Conservation (phyloP, 208 protist species). For the Perkinsela sp. region DNA sequence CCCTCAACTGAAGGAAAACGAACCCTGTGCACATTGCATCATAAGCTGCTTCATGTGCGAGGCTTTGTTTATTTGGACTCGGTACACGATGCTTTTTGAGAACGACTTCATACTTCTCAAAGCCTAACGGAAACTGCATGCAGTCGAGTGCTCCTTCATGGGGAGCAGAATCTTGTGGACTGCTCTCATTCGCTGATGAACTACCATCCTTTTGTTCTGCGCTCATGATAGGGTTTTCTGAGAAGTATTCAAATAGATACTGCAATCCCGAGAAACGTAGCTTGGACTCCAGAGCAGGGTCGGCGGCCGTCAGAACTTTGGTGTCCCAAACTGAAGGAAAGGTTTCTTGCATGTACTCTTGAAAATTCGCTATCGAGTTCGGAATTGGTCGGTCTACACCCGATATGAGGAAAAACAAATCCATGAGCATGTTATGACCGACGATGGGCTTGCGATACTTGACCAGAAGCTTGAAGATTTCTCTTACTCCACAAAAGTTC, state of each 20-base stretch:
- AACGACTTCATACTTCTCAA: background rate
- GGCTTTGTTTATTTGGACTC: background rate
- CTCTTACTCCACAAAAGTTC: background rate
- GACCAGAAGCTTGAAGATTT: constrained; percentile 22
- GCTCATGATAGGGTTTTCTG: background rate
- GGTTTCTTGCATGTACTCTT: constrained; percentile 9
- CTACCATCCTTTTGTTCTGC: background rate
- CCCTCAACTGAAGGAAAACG: constrained; percentile 24
- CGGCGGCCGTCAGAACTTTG: constrained; percentile 15
- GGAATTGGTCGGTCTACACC: constrained; percentile 15
- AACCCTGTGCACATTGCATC: constrained; percentile 30
- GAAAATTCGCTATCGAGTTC: constrained; percentile 11
- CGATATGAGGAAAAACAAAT: constrained; percentile 26
- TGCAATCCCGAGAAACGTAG: background rate
- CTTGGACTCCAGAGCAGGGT: constrained; percentile 4
- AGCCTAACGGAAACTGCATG: background rate
- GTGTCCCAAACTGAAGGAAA: constrained; percentile 39
- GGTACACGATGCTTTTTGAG: background rate
- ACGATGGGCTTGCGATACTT: constrained; percentile 24
- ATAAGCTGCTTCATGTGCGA: constrained; percentile 27
- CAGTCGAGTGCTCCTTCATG: background rate
- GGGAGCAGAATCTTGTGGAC: background rate
- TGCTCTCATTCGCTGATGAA: too few relatives aligned
- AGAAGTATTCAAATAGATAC: background rate
- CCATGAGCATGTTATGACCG: constrained; percentile 40